Evolutionary conservation across 306 rosid genomes (phyloP).

Genomic region (Sechiopsis laciniata): DNA sequence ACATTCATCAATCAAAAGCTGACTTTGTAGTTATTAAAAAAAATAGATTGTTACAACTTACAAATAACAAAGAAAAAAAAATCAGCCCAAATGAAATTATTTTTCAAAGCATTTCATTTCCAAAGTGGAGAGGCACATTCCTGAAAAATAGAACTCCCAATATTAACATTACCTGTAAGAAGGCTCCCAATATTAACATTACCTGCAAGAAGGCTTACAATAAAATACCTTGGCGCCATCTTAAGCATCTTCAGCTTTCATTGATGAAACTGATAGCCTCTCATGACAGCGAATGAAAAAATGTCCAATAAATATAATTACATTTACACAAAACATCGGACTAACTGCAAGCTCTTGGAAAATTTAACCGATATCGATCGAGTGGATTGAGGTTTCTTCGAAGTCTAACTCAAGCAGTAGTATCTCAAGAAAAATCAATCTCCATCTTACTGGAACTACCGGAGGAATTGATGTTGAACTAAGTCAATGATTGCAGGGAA

Average conservation of each 20-base stretch:
- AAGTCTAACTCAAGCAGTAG: too few relatives aligned
- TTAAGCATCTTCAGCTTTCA: background rate
- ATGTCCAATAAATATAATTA: background rate
- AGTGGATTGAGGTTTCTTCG: background rate
- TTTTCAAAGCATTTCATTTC: background rate
- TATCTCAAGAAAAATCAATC: too few relatives aligned
- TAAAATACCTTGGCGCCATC: background rate
- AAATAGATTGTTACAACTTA: background rate
- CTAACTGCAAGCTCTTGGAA: background rate
- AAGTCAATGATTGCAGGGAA: too few relatives aligned
- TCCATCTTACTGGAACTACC: too few relatives aligned
- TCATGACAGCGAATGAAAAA: too few relatives aligned
- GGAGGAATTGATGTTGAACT: too few relatives aligned
- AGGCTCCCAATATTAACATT: background rate
- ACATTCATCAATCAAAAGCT: background rate
- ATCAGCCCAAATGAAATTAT: background rate
- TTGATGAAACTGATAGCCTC: background rate
- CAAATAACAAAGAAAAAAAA: background rate
- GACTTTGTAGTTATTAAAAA: slow-evolving; percentile 1
- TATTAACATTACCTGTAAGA: background rate
- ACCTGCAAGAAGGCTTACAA: background rate
- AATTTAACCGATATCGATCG: background rate
- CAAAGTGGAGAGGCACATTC: slow-evolving; percentile 9
- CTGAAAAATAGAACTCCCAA: background rate
- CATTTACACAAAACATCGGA: background rate